These are phyloP conservation scores for Sicyos baderoa DNA, from an alignment of 306 rosid species.

Conservation along the genomic window DNA sequence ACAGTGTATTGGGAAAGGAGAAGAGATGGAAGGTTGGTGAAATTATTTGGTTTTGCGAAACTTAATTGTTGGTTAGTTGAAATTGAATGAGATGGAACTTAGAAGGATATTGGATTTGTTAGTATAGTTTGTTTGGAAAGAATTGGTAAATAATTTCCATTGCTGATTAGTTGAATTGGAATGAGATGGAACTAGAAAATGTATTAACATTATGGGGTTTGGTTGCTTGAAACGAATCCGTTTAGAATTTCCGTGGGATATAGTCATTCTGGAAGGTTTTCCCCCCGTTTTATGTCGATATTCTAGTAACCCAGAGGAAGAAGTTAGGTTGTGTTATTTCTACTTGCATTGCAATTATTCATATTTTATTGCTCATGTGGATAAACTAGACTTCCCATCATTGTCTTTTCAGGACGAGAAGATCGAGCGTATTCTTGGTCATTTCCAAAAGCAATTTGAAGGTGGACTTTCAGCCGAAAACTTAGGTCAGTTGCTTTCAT, in stretches of 20 bases:
- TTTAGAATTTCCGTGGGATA: not conserved
- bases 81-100: not conserved
- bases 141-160: not conserved
- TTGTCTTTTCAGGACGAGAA: conserved; percentile 35
- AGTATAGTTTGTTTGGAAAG: not conserved
- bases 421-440: conserved; percentile 61
- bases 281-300: not conserved
- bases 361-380: not conserved
- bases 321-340: not conserved
- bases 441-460: conserved; percentile 66
- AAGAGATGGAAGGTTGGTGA: not conserved
- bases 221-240: not conserved
- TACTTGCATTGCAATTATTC: not conserved
- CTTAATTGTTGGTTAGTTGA: not conserved
- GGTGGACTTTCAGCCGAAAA: conserved; percentile 53
- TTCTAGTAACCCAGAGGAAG: not conserved
- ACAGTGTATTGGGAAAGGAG: not conserved
- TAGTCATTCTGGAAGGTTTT: not conserved
- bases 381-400: conserved; percentile 1
- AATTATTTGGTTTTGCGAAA: not conserved
- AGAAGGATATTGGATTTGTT: not conserved
- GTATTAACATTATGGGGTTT: not conserved
- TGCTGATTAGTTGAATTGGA: not conserved
- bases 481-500: conserved; percentile 52
- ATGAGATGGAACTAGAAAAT: not conserved